Evolutionary conservation across 768 basidiomycete species (phyloP), one percentile per base, ranked within the genome.

Genomic region (Hebeloma cylindrosporum): DNA sequence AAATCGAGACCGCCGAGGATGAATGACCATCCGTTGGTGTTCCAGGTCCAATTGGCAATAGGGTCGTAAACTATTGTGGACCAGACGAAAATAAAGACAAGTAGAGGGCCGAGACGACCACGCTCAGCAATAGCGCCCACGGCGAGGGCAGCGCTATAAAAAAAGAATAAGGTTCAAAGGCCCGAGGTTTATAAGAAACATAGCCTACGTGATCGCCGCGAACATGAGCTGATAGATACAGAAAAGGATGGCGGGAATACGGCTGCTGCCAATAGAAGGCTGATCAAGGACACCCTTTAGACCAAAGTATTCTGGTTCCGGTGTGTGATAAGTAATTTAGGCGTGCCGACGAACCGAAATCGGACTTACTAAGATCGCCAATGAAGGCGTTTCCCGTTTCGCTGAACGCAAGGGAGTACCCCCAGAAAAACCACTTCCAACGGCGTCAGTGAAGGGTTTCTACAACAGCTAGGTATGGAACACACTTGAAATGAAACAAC

Each of bases 11-110:
- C 88, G 11, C 92, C 94, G 40, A 89, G 72, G 25, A 80, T 60
- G 66, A 73, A 83, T 0, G 87, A 85, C 93, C 79, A 82, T 28
- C 81, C 81, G 23, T 86, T 79, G 26, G 77, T 51, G 58, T 92
- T 93, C 95, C 95, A 98, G 4, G 93, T 89, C 93, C 94, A 96
- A 68, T 89, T 92, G 0, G 92, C 95, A 45, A 98, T 83, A 2
- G 93, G 93, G 59, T 95, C 87, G 66, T 97, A 97, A 11, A 93
- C 91, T 46, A 93, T 58, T 3, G 88, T 89, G 8, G 81, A 74
- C 95, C 95, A 98, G 39, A 81, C 59, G 59, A 97, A 97, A 53
- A 93, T 79, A 67, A 97, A 97, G 43, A 93, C 79, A 50, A 95
- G 77, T 28, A 88, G 68, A 1, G 95, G 95, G 1, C 92, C 85